Evolutionary conservation across 2,329 filamentous ascomycete genomes (phyloP).

Genomic region (Ampelomyces quisqualis): DNA sequence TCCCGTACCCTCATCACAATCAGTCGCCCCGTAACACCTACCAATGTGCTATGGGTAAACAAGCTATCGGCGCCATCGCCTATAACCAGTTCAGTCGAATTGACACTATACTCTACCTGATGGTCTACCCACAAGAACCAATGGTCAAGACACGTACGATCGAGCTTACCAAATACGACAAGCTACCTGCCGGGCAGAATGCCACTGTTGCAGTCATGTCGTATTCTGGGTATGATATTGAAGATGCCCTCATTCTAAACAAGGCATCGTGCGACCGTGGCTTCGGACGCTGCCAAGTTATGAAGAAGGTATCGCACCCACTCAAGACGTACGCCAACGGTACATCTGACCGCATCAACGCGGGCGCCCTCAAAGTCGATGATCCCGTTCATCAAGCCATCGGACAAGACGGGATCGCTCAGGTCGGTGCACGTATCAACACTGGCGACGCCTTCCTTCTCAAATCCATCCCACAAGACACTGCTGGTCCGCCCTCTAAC

Average conservation of each 20-base stretch:
- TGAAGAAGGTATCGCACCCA: slow-evolving; percentile 86
- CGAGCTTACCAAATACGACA: slow-evolving; percentile 94
- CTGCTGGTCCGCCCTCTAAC: slow-evolving; percentile 66
- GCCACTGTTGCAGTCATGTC: slow-evolving; percentile 99
- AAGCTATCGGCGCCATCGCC: slow-evolving; percentile 97
- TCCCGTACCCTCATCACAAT: slow-evolving; percentile 98
- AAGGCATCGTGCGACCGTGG: slow-evolving; percentile 94
- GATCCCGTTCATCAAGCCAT: slow-evolving; percentile 65
- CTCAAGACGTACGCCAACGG: slow-evolving; percentile 89
- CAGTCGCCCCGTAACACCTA: slow-evolving; percentile 98
- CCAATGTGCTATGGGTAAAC: slow-evolving; percentile 99
- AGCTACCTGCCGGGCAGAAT: slow-evolving; percentile 93
- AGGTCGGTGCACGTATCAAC: slow-evolving; percentile 77
- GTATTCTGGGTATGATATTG: slow-evolving; percentile 98
- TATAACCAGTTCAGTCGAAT: slow-evolving; percentile 98
- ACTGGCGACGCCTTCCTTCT: slow-evolving; percentile 85
- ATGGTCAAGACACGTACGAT: slow-evolving; percentile 98
- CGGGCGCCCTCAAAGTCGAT: slow-evolving; percentile 48
- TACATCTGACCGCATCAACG: slow-evolving; percentile 57
- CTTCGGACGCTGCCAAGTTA: slow-evolving; percentile 96
- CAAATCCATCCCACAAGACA: slow-evolving; percentile 81
- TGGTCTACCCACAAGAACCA: slow-evolving; percentile 96
- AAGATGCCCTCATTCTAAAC: slow-evolving; percentile 95
- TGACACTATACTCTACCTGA: slow-evolving; percentile 91
- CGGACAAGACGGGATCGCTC: slow-evolving; percentile 83